Conservation (phyloP, 1,284 basidiomycete species). For the Microbotryum saponariae region DNA sequence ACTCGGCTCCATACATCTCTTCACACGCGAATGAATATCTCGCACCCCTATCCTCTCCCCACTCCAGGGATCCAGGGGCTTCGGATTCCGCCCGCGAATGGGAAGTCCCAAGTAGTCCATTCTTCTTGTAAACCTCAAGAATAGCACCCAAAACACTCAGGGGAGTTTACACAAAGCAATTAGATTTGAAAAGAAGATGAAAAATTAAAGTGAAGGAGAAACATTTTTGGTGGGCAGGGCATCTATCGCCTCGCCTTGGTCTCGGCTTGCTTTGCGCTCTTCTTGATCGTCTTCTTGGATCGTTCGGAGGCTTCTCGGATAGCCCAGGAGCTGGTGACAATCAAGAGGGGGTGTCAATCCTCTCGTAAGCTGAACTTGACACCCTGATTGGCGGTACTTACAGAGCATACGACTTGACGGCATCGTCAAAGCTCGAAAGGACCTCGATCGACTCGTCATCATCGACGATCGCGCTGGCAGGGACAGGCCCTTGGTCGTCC, state of each 20-base stretch:
- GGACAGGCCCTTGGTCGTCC: slow-evolving; percentile 2
- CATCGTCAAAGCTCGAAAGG: slow-evolving; percentile 54
- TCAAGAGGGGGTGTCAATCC: not conserved
- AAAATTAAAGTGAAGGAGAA: not conserved
- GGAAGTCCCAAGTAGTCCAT: not conserved
- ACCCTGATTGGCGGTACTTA: slow-evolving; percentile 50
- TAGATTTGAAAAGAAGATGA: not conserved
- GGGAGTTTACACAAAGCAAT: not conserved
- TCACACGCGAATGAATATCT: no score
- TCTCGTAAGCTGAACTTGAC: not conserved
- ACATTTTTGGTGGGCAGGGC: not conserved
- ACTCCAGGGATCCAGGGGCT: no score
- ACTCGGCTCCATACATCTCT: no score
- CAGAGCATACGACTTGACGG: slow-evolving; percentile 75
- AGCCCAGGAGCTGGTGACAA: slow-evolving; percentile 25
- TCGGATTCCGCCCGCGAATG: no score
- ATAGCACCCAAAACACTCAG: not conserved
- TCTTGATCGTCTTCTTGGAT: slow-evolving; percentile 28
- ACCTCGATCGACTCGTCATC: slow-evolving; percentile 36
- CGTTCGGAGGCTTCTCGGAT: slow-evolving; percentile 35
- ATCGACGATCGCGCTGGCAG: slow-evolving; percentile 28
- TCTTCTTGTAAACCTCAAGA: not conserved
- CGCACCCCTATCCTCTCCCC: no score
- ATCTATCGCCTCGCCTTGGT: not conserved
- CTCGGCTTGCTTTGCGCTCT: slow-evolving; percentile 12